phyloP scores from a whole-genome alignment of 768 basidiomycete genomes.

The Phaeotremella fagi region DNA sequence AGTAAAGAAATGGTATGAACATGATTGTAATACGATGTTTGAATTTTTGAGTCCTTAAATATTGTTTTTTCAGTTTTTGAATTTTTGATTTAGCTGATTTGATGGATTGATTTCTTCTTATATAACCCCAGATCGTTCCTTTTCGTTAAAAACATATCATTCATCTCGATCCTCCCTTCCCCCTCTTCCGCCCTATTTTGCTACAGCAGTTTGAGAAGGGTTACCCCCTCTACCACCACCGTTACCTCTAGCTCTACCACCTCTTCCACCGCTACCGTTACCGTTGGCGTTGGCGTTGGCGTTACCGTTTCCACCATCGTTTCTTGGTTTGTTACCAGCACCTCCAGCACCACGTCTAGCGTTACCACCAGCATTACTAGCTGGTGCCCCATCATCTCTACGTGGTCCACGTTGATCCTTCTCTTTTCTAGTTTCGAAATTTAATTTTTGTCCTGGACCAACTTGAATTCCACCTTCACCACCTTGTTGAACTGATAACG shows the following conservation, averaged over 20 bases:
- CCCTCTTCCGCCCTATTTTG: not conserved
- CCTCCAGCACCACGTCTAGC: slow-evolving; percentile 2
- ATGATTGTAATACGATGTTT: too few relatives aligned
- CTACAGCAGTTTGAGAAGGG: not conserved
- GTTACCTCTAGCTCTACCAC: not conserved
- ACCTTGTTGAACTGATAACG: slow-evolving; percentile 62
- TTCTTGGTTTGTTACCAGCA: slow-evolving; percentile 4
- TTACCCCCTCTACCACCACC: slow-evolving; percentile 13
- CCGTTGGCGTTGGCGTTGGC: slow-evolving; percentile 24
- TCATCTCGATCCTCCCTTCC: too few relatives aligned
- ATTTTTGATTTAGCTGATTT: too few relatives aligned
- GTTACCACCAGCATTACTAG: not conserved
- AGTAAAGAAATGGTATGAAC: too few relatives aligned
- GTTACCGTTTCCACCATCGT: slow-evolving; percentile 3
- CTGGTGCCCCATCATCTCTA: not conserved
- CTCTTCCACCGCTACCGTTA: slow-evolving; percentile 1
- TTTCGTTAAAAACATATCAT: too few relatives aligned
- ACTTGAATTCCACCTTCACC: slow-evolving; percentile 86
- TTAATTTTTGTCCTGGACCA: slow-evolving; percentile 61
- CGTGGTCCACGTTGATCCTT: slow-evolving; percentile 61
- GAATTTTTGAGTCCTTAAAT: too few relatives aligned
- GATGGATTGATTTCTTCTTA: too few relatives aligned
- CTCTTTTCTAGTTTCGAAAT: slow-evolving; percentile 87
- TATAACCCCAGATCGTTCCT: too few relatives aligned
- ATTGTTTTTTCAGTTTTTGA: too few relatives aligned